phyloP scores from a whole-genome alignment of 805 yeast genomes.

The Danielozyma ontarioensis region DNA sequence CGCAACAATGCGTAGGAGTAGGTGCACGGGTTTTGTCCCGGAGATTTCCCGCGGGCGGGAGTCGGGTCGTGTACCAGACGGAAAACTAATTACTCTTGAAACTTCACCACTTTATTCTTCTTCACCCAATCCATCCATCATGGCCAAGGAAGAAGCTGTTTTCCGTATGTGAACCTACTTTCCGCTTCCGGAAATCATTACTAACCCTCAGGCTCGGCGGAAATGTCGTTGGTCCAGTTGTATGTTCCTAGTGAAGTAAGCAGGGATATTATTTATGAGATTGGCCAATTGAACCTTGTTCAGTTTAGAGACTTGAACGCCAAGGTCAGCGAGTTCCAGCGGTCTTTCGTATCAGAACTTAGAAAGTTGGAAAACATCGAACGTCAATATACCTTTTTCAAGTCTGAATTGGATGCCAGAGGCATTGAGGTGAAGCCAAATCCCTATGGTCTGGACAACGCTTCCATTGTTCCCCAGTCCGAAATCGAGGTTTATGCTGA shows the following conservation, averaged over 20 bases:
- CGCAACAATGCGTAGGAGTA: too few species aligned
- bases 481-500: slow-evolving; percentile 69
- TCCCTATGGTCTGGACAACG: slow-evolving; percentile 28
- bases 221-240: slow-evolving; percentile 89
- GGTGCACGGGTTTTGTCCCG: too few species aligned
- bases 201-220: slow-evolving; percentile 71
- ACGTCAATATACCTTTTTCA: slow-evolving; percentile 57
- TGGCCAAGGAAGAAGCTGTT: slow-evolving; percentile 39
- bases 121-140: slow-evolving; percentile 3
- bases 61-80: too few species aligned
- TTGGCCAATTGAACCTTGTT: slow-evolving; percentile 36
- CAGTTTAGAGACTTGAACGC: slow-evolving; percentile 53
- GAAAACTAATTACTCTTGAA: too few species aligned
- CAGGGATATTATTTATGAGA: slow-evolving; percentile 33
- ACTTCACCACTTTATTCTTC: too few species aligned
- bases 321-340: slow-evolving; percentile 77
- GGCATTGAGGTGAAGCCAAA: slow-evolving; percentile 33
- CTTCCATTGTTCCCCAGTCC: slow-evolving; percentile 37
- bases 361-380: slow-evolving; percentile 81
- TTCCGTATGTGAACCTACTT: slow-evolving; percentile 33
- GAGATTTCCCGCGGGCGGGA: too few species aligned
- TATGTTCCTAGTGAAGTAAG: slow-evolving; percentile 56
- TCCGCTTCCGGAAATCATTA: background rate
- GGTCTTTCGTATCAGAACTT: slow-evolving; percentile 85
- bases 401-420: slow-evolving; percentile 46